A percentile compares a stretch with the other conserved stretches of the same genome.
phyloP scores from a whole-genome alignment of 208 protist genomes.

The Acanthamoeba triangularis region DNA sequence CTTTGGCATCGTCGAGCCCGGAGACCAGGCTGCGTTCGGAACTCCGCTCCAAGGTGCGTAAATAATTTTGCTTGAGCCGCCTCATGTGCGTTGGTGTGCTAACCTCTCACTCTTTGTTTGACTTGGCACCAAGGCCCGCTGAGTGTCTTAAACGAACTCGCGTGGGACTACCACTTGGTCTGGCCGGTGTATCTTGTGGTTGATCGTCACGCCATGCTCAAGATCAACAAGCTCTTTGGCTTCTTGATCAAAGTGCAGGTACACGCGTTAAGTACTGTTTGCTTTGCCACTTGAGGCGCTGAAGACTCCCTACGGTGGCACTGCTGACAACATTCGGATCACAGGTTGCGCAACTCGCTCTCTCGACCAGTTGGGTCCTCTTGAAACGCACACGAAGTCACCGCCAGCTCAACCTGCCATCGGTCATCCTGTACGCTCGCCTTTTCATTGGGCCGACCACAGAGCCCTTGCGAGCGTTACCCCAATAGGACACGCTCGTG shows the following conservation, averaged over 20 bases:
- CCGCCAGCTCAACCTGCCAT: neutral
- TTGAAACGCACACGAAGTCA: neutral
- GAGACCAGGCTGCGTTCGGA: neutral
- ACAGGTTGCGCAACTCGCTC: neutral
- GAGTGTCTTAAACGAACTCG: slow-evolving; percentile 8
- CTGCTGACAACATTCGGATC: neutral
- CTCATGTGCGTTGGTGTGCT: no score
- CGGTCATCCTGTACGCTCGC: neutral
- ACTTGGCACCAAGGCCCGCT: neutral
- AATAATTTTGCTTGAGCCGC: neutral
- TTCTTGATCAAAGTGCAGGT: slow-evolving; percentile 56
- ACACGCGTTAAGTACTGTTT: neutral
- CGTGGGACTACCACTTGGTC: slow-evolving; percentile 33
- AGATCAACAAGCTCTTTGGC: slow-evolving; percentile 47
- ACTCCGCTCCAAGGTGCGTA: neutral
- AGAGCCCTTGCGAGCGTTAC: neutral
- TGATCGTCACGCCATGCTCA: slow-evolving; percentile 38
- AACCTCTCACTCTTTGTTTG: neutral
- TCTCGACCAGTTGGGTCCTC: neutral
- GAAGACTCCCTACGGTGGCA: neutral
- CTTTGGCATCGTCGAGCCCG: neutral
- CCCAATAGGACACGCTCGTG: neutral
- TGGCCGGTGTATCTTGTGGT: slow-evolving; percentile 31
- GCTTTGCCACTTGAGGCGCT: neutral
- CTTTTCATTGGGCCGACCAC: neutral